phyloP scores from a whole-genome alignment of 352 stramenopile species.

The Pythium aristosporum region DNA sequence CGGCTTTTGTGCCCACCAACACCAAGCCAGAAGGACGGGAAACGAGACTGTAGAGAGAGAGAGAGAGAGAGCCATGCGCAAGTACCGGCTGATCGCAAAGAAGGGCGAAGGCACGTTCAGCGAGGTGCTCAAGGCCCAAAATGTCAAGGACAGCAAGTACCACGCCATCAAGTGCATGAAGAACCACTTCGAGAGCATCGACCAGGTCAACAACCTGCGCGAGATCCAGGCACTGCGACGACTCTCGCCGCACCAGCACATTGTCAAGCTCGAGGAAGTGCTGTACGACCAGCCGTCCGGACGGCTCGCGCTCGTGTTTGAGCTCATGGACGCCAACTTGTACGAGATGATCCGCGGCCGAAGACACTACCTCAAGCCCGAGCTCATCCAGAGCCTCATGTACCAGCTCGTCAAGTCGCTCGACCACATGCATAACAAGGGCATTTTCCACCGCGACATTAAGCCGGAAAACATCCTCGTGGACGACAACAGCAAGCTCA shows the following conservation, averaged over 20 bases:
- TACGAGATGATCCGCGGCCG: slow-evolving; percentile 95
- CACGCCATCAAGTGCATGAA: slow-evolving; percentile 99
- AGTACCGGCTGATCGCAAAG: slow-evolving; percentile 94
- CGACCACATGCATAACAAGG: slow-evolving; percentile 96
- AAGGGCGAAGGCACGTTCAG: slow-evolving; percentile 97
- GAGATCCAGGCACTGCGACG: slow-evolving; percentile 95
- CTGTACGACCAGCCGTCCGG: slow-evolving; percentile 91
- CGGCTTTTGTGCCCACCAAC: background rate
- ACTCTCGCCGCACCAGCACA: slow-evolving; percentile 93
- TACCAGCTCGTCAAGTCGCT: slow-evolving; percentile 95
- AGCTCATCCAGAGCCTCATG: slow-evolving; percentile 82
- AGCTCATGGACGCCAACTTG: slow-evolving; percentile 96
- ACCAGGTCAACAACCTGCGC: slow-evolving; percentile 96
- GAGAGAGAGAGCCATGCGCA: slow-evolving; percentile 69
- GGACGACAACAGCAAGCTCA: slow-evolving; percentile 84
- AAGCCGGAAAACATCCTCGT: slow-evolving; percentile 97
- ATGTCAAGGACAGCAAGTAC: slow-evolving; percentile 94
- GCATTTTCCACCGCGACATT: slow-evolving; percentile 97
- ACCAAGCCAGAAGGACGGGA: background rate
- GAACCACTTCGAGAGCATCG: slow-evolving; percentile 94
- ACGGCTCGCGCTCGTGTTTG: slow-evolving; percentile 95
- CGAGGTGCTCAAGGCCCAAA: slow-evolving; percentile 91
- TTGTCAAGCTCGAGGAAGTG: slow-evolving; percentile 96
- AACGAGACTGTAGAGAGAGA: background rate
- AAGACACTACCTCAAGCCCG: slow-evolving; percentile 84